A percentile compares a stretch with the other conserved stretches of the same genome.
phyloP scores from a whole-genome alignment of 2,329 filamentous ascomycete species.

The Penicillium sp. region DNA sequence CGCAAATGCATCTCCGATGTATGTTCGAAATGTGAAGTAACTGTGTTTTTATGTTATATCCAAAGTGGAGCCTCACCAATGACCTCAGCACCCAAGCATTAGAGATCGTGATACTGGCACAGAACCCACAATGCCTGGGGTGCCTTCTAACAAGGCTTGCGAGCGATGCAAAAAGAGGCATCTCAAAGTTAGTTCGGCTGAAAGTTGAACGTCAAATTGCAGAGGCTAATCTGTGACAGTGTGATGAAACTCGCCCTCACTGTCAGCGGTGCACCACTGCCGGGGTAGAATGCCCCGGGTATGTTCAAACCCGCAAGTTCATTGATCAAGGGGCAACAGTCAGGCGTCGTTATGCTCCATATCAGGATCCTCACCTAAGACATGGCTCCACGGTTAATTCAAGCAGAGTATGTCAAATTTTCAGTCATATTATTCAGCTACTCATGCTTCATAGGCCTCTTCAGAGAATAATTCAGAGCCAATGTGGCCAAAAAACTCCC shows the following conservation, averaged over 20 bases:
- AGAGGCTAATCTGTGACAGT: conserved; percentile 26
- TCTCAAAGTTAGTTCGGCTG: conserved; percentile 32
- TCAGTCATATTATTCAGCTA: not conserved
- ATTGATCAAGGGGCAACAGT: conserved; percentile 45
- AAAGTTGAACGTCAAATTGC: not conserved
- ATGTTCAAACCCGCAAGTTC: conserved; percentile 45
- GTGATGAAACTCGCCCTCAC: conserved; percentile 41
- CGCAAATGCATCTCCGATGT: not conserved
- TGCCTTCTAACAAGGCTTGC: conserved; percentile 42
- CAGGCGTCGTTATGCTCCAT: conserved; percentile 41
- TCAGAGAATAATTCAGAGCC: not conserved
- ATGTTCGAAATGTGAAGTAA: conserved; percentile 6
- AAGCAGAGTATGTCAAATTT: conserved; percentile 5
- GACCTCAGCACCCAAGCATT: not conserved
- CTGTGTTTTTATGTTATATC: not conserved
- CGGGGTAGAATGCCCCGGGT: conserved; percentile 43
- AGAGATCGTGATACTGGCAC: not conserved
- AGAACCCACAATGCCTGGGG: conserved; percentile 35
- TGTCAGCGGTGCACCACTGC: conserved; percentile 40
- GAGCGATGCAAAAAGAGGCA: conserved; percentile 43
- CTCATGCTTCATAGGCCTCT: conserved; percentile 3
- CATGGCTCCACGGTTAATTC: not conserved
- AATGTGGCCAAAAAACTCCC: not conserved
- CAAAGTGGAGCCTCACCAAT: not conserved
- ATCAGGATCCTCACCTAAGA: conserved; percentile 28